phyloP scores from a whole-genome alignment of 2,329 filamentous ascomycete species.

The Fusarium keratoplasticum region DNA sequence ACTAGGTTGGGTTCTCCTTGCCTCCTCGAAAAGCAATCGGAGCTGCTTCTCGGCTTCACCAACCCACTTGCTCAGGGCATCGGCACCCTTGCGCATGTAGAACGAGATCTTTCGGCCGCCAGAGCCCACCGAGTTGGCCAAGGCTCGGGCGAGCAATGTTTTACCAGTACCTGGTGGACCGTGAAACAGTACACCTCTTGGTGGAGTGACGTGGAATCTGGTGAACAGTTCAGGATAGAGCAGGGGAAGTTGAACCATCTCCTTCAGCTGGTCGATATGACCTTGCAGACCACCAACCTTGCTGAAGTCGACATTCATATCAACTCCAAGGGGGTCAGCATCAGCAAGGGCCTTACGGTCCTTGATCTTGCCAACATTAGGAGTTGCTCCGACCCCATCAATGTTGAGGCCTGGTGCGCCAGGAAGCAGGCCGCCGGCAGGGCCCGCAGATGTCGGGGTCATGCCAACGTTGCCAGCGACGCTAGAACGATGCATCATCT shows the following conservation, averaged over 20 bases:
- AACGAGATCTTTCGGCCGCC: conserved; percentile 96
- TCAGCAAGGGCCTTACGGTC: conserved; percentile 93
- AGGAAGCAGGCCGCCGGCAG: conserved; percentile 59
- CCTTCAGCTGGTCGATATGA: conserved; percentile 96
- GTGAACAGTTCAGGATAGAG: conserved; percentile 95
- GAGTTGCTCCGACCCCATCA: conserved; percentile 65
- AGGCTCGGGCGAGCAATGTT: conserved; percentile 91
- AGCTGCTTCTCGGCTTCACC: conserved; percentile 97
- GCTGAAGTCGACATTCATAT: conserved; percentile 92
- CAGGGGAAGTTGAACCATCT: conserved; percentile 96
- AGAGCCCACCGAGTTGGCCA: conserved; percentile 90
- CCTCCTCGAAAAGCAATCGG: conserved; percentile 93
- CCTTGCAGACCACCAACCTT: conserved; percentile 92
- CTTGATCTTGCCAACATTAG: conserved; percentile 93
- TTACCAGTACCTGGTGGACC: conserved; percentile 98
- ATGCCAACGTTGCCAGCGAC: conserved; percentile 70
- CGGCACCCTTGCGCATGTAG: conserved; percentile 99
- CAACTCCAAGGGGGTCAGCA: conserved; percentile 92
- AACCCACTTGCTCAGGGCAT: conserved; percentile 98
- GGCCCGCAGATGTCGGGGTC: conserved; percentile 66
- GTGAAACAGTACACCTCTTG: conserved; percentile 94
- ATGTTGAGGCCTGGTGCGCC: conserved; percentile 54
- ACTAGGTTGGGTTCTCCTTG: conserved; percentile 93
- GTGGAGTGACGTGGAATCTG: conserved; percentile 91
- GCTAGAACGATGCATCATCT: conserved; percentile 74